phyloP scores from a whole-genome alignment of 2,329 filamentous ascomycete genomes.

The Trichoderma atrobrunneum region DNA sequence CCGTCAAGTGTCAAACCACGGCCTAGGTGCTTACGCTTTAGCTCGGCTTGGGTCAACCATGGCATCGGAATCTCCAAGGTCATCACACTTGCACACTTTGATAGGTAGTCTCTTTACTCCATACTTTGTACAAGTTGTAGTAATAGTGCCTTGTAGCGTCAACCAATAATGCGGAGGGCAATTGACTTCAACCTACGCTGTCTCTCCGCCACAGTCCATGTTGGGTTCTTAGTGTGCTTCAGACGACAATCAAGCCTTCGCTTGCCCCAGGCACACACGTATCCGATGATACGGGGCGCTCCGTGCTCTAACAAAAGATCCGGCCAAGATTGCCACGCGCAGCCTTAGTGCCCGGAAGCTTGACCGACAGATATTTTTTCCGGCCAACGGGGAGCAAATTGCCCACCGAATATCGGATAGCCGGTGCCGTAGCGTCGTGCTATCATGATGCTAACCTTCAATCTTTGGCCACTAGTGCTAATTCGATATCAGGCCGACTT shows the following conservation, averaged over 20 bases:
- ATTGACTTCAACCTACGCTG: neutral
- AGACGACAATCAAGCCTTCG: neutral
- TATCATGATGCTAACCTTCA: neutral
- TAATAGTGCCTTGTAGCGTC: neutral
- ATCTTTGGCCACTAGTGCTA: neutral
- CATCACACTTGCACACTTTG: neutral
- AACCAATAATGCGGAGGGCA: neutral
- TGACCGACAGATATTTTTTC: neutral
- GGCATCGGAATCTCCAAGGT: neutral
- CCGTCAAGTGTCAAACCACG: neutral
- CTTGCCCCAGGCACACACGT: neutral
- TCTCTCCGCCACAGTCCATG: neutral
- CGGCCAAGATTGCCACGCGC: constrained; percentile 4
- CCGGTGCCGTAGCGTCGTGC: constrained; percentile 14
- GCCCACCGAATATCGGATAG: constrained; percentile 4
- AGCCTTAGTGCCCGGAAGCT: constrained; percentile 12
- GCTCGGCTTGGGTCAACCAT: neutral
- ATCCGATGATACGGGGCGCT: neutral
- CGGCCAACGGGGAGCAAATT: constrained; percentile 1
- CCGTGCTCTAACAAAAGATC: constrained; percentile 3
- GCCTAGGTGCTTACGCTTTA: neutral
- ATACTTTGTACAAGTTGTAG: neutral
- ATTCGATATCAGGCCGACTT: neutral
- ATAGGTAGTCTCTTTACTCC: neutral
- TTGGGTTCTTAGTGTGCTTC: neutral